A percentile compares a stretch with the other conserved stretches of the same genome.
Conservation (phyloP, 805 yeast species). For the Cyberlindnera maclurae region DNA sequence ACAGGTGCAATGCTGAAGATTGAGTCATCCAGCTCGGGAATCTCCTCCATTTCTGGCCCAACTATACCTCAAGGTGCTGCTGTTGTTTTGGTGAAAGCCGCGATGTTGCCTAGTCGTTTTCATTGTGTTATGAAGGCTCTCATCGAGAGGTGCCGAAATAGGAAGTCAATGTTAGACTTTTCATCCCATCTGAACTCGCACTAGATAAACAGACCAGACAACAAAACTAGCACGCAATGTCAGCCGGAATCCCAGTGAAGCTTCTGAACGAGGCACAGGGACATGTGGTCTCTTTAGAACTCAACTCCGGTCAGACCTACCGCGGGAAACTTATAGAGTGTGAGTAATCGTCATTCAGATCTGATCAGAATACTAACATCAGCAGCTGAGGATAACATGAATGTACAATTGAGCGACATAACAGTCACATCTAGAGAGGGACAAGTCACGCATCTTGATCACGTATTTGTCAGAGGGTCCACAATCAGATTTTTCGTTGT, state of each 20-base stretch:
- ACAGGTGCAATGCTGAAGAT: constrained; percentile 33
- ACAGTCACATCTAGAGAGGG: constrained; percentile 76
- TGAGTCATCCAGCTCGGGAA: constrained; percentile 8
- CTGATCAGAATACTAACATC: not conserved
- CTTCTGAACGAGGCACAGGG: constrained; percentile 87
- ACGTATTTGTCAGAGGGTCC: constrained; percentile 87
- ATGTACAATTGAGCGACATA: constrained; percentile 77
- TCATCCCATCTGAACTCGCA: not conserved
- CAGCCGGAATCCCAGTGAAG: constrained; percentile 73
- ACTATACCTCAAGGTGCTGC: not conserved
- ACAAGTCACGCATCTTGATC: constrained; percentile 64
- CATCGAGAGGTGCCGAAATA: not conserved
- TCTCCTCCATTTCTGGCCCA: constrained; percentile 5
- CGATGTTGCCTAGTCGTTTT: not conserved
- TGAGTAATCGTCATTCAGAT: constrained; percentile 8
- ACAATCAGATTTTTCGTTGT: constrained; percentile 77
- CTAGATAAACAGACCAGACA: not conserved
- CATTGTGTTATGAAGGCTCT: not conserved
- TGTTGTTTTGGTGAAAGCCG: not conserved
- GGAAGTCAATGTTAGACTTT: not conserved
- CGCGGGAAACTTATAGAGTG: constrained; percentile 80
- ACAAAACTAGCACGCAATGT: constrained; percentile 11
- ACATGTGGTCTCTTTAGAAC: constrained; percentile 75
- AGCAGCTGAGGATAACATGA: constrained; percentile 79
- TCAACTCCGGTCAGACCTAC: constrained; percentile 79